Evolutionary conservation across 1,284 basidiomycete genomes (phyloP).

Genomic region (Puccinia novopanici): DNA sequence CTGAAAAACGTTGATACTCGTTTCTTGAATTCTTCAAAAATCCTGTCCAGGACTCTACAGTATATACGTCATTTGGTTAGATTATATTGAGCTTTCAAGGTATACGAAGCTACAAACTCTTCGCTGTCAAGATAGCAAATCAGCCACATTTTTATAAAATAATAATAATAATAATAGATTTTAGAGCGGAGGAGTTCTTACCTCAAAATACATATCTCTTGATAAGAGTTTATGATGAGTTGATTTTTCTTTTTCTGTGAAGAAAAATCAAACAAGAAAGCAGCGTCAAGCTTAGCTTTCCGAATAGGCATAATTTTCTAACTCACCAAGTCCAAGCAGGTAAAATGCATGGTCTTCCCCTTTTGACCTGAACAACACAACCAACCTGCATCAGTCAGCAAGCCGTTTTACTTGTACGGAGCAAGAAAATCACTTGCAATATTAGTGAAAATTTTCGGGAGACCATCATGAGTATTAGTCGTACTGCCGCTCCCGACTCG

Average conservation of each 20-base stretch:
- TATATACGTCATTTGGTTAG: slow-evolving; percentile 43
- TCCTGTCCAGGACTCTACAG: slow-evolving; percentile 55
- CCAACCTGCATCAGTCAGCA: neutral
- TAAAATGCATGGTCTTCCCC: slow-evolving; percentile 56
- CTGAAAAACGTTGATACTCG: slow-evolving; percentile 55
- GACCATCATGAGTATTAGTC: slow-evolving; percentile 21
- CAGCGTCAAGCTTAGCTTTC: neutral
- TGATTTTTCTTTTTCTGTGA: slow-evolving; percentile 55
- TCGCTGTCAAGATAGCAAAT: neutral
- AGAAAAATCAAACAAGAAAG: neutral
- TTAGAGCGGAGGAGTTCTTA: neutral
- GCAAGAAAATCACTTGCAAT: slow-evolving; percentile 39
- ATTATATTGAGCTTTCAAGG: neutral
- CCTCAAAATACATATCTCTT: slow-evolving; percentile 55
- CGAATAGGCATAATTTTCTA: neutral
- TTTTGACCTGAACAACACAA: slow-evolving; percentile 52
- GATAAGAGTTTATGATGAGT: slow-evolving; percentile 54
- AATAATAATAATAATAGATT: neutral
- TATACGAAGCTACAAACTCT: slow-evolving; percentile 5
- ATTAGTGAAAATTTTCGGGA: slow-evolving; percentile 53
- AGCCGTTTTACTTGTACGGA: too few species aligned
- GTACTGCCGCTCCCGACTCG: slow-evolving; percentile 26
- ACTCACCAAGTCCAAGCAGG: slow-evolving; percentile 55
- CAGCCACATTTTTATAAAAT: neutral
- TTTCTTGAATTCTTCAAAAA: slow-evolving; percentile 54